These are phyloP conservation scores for Eucalyptus marginata DNA, from an alignment of 345 rosid genomes.

Conservation along the genomic window DNA sequence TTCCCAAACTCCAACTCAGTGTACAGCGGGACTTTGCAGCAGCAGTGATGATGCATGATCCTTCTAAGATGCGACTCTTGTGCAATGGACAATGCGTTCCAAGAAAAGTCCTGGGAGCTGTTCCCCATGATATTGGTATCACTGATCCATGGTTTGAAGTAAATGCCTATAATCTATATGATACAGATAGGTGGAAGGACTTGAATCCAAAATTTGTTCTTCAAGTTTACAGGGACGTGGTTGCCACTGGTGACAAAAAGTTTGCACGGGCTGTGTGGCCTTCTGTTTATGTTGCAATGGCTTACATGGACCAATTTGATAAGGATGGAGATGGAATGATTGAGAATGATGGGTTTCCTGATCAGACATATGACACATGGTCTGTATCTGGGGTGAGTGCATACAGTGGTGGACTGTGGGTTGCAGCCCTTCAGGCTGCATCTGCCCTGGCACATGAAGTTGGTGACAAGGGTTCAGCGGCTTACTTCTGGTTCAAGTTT, in stretches of 20 bases:
- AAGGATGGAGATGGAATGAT: slow-evolving; percentile 94
- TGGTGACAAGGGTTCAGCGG: slow-evolving; percentile 68
- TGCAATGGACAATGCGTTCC: slow-evolving; percentile 49
- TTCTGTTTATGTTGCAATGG: slow-evolving; percentile 81
- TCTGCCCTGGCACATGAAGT: slow-evolving; percentile 70
- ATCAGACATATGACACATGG: slow-evolving; percentile 98
- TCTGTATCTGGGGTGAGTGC: slow-evolving; percentile 83
- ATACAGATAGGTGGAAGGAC: slow-evolving; percentile 88
- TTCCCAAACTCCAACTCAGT: slow-evolving; percentile 85
- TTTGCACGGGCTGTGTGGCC: slow-evolving; percentile 90
- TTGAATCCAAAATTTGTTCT: slow-evolving; percentile 91
- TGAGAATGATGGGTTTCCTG: slow-evolving; percentile 94
- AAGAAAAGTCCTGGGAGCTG: slow-evolving; percentile 87
- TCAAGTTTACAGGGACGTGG: slow-evolving; percentile 82
- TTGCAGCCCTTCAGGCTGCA: slow-evolving; percentile 92
- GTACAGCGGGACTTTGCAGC: slow-evolving; percentile 92
- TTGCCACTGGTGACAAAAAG: slow-evolving; percentile 74
- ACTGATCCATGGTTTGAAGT: slow-evolving; percentile 90
- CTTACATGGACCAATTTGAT: slow-evolving; percentile 87
- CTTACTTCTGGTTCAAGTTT: slow-evolving; percentile 76
- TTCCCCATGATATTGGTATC: slow-evolving; percentile 87
- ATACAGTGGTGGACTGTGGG: slow-evolving; percentile 89
- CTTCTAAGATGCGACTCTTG: slow-evolving; percentile 48
- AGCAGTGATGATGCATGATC: slow-evolving; percentile 90
- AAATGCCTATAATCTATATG: slow-evolving; percentile 57